phyloP scores from a whole-genome alignment of 129 eudicot species.

The Centaurea solstitialis region DNA sequence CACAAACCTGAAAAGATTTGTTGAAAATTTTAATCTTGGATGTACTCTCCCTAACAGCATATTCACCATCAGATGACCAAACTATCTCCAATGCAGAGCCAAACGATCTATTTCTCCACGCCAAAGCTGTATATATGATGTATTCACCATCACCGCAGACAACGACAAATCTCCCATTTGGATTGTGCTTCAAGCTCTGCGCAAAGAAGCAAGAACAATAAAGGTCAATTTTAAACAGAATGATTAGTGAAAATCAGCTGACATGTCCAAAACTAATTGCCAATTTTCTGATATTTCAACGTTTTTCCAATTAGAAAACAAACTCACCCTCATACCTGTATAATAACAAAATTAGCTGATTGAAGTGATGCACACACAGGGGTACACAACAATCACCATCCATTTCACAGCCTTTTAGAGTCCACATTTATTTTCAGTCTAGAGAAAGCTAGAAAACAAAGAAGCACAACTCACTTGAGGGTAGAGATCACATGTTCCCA shows the following conservation, averaged over 20 bases:
- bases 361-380: slow-evolving; percentile 14
- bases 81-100: slow-evolving; percentile 97
- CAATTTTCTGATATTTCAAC: not conserved
- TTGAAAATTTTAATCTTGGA: slow-evolving; percentile 85
- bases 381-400: not conserved
- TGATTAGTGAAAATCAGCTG: not conserved
- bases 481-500: slow-evolving; percentile 93
- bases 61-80: slow-evolving; percentile 98
- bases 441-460: not conserved
- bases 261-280: not conserved
- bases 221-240: not conserved
- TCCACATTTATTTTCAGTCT: slow-evolving; percentile 3
- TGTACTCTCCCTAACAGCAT: slow-evolving; percentile 97
- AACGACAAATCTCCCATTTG: slow-evolving; percentile 98
- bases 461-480: slow-evolving; percentile 69
- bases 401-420: not conserved
- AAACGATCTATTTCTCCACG: slow-evolving; percentile 99
- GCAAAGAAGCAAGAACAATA: not conserved
- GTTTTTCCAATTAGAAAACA: slow-evolving; percentile 5
- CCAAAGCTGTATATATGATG: slow-evolving; percentile 95
- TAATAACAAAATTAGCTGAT: not conserved
- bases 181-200: slow-evolving; percentile 97
- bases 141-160: slow-evolving; percentile 99
- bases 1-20: slow-evolving; percentile 82
- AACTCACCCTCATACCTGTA: not conserved